phyloP scores from a whole-genome alignment of 768 basidiomycete species.

The Russula olivacea region DNA sequence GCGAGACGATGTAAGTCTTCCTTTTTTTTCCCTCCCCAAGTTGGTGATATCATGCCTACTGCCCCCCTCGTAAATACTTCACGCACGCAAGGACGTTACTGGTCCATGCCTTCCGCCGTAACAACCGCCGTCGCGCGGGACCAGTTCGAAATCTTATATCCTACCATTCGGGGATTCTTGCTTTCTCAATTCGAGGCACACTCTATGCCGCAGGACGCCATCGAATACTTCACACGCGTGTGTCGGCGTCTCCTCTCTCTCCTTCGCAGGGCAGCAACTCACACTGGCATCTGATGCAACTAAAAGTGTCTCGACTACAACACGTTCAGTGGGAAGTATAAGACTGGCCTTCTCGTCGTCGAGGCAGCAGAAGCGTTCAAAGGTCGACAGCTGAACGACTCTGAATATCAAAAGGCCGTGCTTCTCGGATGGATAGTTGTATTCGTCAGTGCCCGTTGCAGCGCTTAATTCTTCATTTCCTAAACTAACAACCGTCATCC shows the following conservation, averaged over 20 bases:
- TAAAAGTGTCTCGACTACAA: conserved; percentile 82
- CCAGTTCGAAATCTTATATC: conserved; percentile 41
- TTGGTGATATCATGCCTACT: neutral
- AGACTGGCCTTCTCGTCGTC: conserved; percentile 89
- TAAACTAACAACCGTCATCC: neutral
- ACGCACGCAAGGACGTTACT: neutral
- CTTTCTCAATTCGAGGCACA: conserved; percentile 57
- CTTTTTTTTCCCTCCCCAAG: neutral
- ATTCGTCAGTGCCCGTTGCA: conserved; percentile 61
- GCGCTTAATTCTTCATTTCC: neutral
- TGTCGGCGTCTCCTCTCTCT: conserved; percentile 27
- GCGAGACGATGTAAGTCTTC: too few species aligned
- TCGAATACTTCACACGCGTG: conserved; percentile 80
- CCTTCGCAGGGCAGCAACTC: conserved; percentile 5
- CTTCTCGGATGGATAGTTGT: conserved; percentile 94
- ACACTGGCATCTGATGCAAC: conserved; percentile 6
- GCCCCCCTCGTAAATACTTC: neutral
- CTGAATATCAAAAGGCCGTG: conserved; percentile 85
- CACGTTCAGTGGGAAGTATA: conserved; percentile 90
- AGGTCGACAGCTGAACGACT: conserved; percentile 59
- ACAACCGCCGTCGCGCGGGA: conserved; percentile 5
- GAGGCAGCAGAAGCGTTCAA: conserved; percentile 87
- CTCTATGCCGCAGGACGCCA: conserved; percentile 77
- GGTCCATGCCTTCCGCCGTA: neutral
- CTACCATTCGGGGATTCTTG: conserved; percentile 69